phyloP scores from a whole-genome alignment of 2,329 filamentous ascomycete species.

The Penicillium freii region DNA sequence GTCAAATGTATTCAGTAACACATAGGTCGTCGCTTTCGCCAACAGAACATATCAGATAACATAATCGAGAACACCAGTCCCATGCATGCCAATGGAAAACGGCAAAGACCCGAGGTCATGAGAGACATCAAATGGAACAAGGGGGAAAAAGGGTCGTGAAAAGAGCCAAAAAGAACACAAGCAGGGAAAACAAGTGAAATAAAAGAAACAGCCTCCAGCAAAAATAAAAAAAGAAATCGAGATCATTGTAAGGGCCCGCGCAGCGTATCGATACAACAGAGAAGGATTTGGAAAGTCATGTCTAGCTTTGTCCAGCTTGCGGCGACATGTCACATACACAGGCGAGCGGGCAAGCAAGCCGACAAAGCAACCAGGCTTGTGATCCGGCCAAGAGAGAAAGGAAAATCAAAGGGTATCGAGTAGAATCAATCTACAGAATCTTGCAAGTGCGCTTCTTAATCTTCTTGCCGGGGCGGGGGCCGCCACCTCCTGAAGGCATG shows the following conservation, averaged over 20 bases:
- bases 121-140: conserved; percentile 30
- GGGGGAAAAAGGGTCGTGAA: conserved; percentile 20
- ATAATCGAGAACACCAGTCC: conserved; percentile 36
- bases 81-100: conserved; percentile 38
- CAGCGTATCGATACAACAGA: conserved; percentile 22
- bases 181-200: conserved; percentile 12
- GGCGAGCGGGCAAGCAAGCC: conserved; percentile 22
- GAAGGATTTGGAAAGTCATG: conserved; percentile 21
- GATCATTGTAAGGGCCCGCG: conserved; percentile 17
- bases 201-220: conserved; percentile 28
- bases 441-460: conserved; percentile 83
- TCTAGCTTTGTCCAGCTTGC: conserved; percentile 27
- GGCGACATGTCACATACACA: conserved; percentile 25
- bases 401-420: conserved; percentile 13
- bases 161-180: conserved; percentile 10
- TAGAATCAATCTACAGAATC: conserved; percentile 60
- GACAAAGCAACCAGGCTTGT: conserved; percentile 39
- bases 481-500: conserved; percentile 38
- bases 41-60: conserved; percentile 28
- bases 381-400: conserved; percentile 24
- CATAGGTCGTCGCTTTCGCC: conserved; percentile 30
- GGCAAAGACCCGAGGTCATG: conserved; percentile 33
- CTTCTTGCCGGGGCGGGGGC: conserved; percentile 52
- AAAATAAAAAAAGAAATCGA: conserved; percentile 9
- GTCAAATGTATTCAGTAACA: conserved; percentile 22